Evolutionary conservation across 257 asterid species (phyloP), one percentile per base, ranked within the genome.

Genomic region (Solanum peruvianum): DNA sequence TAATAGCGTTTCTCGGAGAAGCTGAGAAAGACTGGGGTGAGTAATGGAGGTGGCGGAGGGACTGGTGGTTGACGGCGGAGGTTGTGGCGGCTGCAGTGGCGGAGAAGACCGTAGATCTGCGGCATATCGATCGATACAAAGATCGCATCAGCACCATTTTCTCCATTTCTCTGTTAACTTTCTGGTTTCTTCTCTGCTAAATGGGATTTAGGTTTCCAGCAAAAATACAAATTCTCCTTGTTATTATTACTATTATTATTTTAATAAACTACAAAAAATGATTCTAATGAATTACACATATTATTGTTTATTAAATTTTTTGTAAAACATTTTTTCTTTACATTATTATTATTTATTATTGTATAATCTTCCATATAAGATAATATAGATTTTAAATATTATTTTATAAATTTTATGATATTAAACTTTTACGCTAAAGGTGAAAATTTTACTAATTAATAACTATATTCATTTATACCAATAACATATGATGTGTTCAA

Each of bases 91-190:
- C 85, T 9, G 88, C n/a, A n/a, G 93, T 44, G 87, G 92, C 44
- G 81, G 92, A 87, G 82, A 92, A 83, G 64, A 23, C 87, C 16
- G 89, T 90, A 88, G 97, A 94, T 92, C 98, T 88, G 85, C 97
- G 95, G 89, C 75, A 60, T 64, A 94, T 58, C 69, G 97, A 93
- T 66, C 98, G 96, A 91, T 90, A 91, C 83, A 95, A 33, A 88
- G 98, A 95, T 91, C 99, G 93, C 88, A 91, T 82, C 88, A 92
- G 82, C 93, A 93, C 75, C 91, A 90, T 77, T 88, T 92, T 96
- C 90, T 83, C 93, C 98, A 93, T 93, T 84, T 39, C 75, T 64
- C 70, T 21, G 83, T 27, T 45, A 35, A 13, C 31, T 25, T 85
- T 42, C 52, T 21, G 52, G 31, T 75, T 84, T 41, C 25, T 42